Evolutionary conservation across 495 filamentous ascomycete genomes (phyloP).

Genomic region (Hypoxylon intermedium): DNA sequence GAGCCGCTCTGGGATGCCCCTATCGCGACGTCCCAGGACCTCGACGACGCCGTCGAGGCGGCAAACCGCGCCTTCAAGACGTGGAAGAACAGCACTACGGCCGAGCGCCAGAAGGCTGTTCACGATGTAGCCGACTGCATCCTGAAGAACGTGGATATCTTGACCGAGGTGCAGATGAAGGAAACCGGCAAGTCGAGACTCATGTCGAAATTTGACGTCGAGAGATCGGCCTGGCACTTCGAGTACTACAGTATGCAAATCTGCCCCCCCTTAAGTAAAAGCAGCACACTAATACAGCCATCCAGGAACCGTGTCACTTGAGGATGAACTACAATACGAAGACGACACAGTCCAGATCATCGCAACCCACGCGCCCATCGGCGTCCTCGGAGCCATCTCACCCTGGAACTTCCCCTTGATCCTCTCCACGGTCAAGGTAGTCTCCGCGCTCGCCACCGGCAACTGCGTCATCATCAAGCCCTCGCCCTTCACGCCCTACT

Average conservation of each 20-base stretch:
- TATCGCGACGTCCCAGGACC: conserved; percentile 51
- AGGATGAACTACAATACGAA: conserved; percentile 59
- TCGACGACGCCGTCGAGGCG: conserved; percentile 58
- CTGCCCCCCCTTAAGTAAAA: no score
- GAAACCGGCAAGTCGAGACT: conserved; percentile 53
- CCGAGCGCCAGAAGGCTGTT: conserved; percentile 62
- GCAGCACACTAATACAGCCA: neutral
- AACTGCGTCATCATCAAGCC: conserved; percentile 71
- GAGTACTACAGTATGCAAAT: conserved; percentile 40
- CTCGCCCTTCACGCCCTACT: conserved; percentile 72
- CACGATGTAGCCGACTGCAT: conserved; percentile 56
- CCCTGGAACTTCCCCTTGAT: conserved; percentile 74
- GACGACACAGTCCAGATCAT: conserved; percentile 55
- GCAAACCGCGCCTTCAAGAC: conserved; percentile 54
- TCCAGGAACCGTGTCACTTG: conserved; percentile 45
- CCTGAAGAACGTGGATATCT: conserved; percentile 44
- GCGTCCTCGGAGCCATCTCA: conserved; percentile 60
- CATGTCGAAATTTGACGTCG: conserved; percentile 39
- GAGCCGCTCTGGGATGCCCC: conserved; percentile 56
- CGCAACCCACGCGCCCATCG: conserved; percentile 59
- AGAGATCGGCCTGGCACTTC: conserved; percentile 37
- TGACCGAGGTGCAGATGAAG: conserved; percentile 47
- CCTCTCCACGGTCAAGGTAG: conserved; percentile 62
- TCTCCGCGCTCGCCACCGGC: conserved; percentile 63
- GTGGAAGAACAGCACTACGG: conserved; percentile 50